Conservation (phyloP, 371 early-diverging fungal genomes). For the Rhizopus arrhizus region DNA sequence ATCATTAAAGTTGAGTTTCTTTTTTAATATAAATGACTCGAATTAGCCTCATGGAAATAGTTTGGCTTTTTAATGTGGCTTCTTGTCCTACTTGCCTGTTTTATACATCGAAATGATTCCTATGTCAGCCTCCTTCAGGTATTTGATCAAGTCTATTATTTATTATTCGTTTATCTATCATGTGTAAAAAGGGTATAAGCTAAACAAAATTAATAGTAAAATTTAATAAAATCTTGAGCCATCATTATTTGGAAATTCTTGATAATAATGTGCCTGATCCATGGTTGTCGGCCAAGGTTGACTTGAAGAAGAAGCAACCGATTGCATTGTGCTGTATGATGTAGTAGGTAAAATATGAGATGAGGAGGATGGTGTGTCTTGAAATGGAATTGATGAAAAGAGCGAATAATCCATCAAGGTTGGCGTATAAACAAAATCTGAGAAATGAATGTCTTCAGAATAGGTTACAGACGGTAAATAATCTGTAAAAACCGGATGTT, state of each 20-base stretch:
- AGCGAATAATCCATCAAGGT: constrained; percentile 20
- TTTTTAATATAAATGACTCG: no score
- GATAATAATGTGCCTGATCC: no score
- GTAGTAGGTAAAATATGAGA: background rate
- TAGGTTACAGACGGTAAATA: background rate
- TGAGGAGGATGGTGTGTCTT: background rate
- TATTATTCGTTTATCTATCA: no score
- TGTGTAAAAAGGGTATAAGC: background rate
- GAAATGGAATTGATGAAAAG: background rate
- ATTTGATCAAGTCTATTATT: no score
- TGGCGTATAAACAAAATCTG: constrained; percentile 25
- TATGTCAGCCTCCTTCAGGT: no score
- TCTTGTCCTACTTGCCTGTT: background rate
- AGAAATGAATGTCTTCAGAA: constrained; percentile 22
- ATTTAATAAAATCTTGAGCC: background rate
- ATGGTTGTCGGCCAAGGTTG: no score
- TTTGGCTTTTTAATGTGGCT: no score
- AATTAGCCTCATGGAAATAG: no score
- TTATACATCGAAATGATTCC: background rate
- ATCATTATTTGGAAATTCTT: no score
- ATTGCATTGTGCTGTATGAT: no score
- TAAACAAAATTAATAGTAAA: background rate
- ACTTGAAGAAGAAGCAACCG: no score
- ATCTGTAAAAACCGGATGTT: background rate
- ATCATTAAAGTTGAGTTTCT: no score